A percentile compares a stretch with the other conserved stretches of the same genome.
Evolutionary conservation across 2,329 filamentous ascomycete species (phyloP).

Genomic region (Phoma sp.): DNA sequence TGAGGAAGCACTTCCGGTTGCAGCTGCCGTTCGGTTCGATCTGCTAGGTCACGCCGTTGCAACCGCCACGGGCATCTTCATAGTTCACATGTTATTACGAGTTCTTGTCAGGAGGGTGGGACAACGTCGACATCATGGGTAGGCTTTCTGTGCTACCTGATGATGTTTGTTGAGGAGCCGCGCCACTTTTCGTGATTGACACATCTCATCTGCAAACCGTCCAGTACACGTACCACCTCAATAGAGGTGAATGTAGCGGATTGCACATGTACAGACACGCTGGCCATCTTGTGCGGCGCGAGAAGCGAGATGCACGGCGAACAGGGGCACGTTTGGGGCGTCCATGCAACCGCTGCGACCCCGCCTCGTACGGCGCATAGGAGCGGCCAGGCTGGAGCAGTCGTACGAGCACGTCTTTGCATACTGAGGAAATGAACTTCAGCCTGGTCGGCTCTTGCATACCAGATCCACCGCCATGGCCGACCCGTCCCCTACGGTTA

Average conservation of each 20-base stretch:
- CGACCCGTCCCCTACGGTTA: not conserved
- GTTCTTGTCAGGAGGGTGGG: not conserved
- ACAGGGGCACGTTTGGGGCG: slow-evolving; percentile 7
- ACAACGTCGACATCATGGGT: not conserved
- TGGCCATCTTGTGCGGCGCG: not conserved
- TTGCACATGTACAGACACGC: slow-evolving; percentile 3
- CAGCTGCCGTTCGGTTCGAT: slow-evolving; percentile 18
- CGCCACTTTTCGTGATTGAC: not conserved
- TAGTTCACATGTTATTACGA: too few species aligned
- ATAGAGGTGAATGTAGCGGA: not conserved
- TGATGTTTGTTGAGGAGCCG: not conserved
- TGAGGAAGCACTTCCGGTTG: slow-evolving; percentile 19
- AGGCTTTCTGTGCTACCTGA: not conserved
- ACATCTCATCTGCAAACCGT: not conserved
- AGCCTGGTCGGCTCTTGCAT: not conserved
- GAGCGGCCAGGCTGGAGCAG: not conserved
- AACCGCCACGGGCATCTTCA: too few species aligned
- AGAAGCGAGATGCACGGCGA: not conserved
- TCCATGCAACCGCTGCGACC: slow-evolving; percentile 12
- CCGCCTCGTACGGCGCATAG: slow-evolving; percentile 2
- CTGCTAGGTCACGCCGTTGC: not conserved
- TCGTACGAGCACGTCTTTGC: not conserved
- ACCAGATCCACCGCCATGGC: slow-evolving; percentile 11
- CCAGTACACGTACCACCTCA: not conserved
- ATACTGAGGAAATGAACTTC: not conserved